Percentiles rank a stretch among this genome's conserved stretches.
Conservation (phyloP, 2,329 filamentous ascomycete genomes). For the Stemphylium beticola region DNA sequence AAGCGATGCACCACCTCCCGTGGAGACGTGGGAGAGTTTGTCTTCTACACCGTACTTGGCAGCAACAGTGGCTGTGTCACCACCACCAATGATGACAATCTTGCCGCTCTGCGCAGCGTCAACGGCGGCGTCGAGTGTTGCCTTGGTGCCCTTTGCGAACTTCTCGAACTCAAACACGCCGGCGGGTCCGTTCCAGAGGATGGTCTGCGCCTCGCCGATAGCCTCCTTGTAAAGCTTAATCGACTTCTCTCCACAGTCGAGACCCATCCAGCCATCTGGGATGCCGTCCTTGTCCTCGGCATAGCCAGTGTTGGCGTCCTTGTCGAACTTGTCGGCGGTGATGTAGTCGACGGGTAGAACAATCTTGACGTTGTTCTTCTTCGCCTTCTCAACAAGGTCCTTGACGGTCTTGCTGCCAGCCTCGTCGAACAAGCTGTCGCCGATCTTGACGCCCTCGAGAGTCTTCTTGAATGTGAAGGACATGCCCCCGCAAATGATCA, state of each 20-base stretch:
- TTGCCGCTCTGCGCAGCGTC: constrained; percentile 80
- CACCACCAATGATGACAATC: constrained; percentile 98
- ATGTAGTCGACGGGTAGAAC: constrained; percentile 95
- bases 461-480: constrained; percentile 99
- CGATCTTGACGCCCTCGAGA: constrained; percentile 88
- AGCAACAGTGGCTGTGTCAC: constrained; percentile 96
- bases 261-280: constrained; percentile 96
- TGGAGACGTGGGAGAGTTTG: constrained; percentile 98
- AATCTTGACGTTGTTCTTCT: constrained; percentile 94
- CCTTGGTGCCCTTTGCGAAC: constrained; percentile 91
- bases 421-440: constrained; percentile 91
- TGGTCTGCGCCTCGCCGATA: constrained; percentile 88
- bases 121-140: constrained; percentile 87
- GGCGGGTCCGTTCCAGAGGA: constrained; percentile 97
- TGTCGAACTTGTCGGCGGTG: constrained; percentile 92
- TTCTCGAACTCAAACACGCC: constrained; percentile 98
- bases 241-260: constrained; percentile 91
- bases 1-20: constrained; percentile 91
- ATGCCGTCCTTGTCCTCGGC: constrained; percentile 90
- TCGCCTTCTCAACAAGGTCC: constrained; percentile 89
- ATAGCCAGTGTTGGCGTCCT: constrained; percentile 78
- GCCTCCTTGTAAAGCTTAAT: constrained; percentile 86
- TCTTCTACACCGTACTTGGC: constrained; percentile 96
- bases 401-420: constrained; percentile 89
- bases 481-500: constrained; percentile 98